Evolutionary conservation across 306 rosid genomes (phyloP), one percentile per base, ranked within the genome.

Genomic region (Canavalia ensiformis): DNA sequence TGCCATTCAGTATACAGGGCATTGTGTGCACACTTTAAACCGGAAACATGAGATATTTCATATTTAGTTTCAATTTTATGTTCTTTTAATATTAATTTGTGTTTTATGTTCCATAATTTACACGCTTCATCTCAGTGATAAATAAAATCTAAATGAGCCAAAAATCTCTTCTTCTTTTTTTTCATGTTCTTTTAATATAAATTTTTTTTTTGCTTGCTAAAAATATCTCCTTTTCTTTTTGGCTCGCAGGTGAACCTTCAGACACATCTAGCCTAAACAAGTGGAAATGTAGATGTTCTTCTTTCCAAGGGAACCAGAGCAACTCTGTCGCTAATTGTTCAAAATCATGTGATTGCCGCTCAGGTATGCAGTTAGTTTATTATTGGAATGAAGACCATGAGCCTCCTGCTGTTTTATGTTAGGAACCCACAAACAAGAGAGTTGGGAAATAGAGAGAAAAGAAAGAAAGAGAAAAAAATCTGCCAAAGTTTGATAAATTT

Each of bases 271-370:
- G 71, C 71, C 59, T 64, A 66, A 86, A 83, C 74, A 89, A 91
- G 72, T 95, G 99, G 98, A 87, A 79, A n/a, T 95, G 99, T 81
- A 86, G 82, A 87, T 95, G 99, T 82, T 83, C 91, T 82, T 83
- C 91, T 42, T 79, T 83, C 77, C 86, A 82, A 82, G 94, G 88
- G 72, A 89, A 84, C 76, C 90, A 57, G 76, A 88, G 80, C 75
- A 75, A 81, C 81, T 76, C 88, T 45, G 80, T 91, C 44, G 85
- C 92, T 51, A 88, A 91, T 82, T 95, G 98, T 86, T 89, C 99
- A 5, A 79, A 92, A 50, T 93, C 98, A 73, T 95, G 99, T 69
- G 88, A 82, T 65, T 95, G 99, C 80, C 89, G 8, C 67, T 88
- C 87, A 81, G 98, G 99, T 95, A 87, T 82, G 72, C 63, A 47